Evolutionary conservation across 768 basidiomycete species (phyloP).

Genomic region (Leccinum variicolor): DNA sequence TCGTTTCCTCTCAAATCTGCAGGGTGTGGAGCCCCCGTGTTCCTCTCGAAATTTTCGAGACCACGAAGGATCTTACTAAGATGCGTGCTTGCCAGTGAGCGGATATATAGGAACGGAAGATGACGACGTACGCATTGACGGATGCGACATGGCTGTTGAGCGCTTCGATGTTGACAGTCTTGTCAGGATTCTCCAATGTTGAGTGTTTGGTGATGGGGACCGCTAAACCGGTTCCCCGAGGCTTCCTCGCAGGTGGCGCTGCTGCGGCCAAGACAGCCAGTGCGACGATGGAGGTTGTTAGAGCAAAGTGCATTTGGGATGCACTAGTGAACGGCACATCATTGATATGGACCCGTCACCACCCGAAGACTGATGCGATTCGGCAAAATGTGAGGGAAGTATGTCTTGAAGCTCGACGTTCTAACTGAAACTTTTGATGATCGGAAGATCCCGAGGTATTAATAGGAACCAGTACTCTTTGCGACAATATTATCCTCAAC

Average conservation of each 20-base stretch:
- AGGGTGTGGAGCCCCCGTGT: background rate
- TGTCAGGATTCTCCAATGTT: constrained; percentile 2
- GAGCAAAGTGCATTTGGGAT: background rate
- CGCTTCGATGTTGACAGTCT: constrained; percentile 1
- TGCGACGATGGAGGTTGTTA: background rate
- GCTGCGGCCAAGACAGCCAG: constrained; percentile 7
- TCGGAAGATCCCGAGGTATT: too few relatives aligned
- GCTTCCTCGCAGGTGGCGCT: background rate
- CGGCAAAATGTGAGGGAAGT: too few relatives aligned
- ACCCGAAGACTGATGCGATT: too few relatives aligned
- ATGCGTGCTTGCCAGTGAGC: background rate
- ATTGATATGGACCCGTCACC: too few relatives aligned
- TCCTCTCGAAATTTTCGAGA: background rate
- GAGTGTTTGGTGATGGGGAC: constrained; percentile 12
- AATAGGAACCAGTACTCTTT: too few relatives aligned
- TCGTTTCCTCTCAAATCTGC: background rate
- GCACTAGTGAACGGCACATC: too few relatives aligned
- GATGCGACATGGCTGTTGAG: constrained; percentile 1
- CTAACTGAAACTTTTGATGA: too few relatives aligned
- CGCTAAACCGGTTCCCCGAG: background rate
- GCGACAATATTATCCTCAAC: too few relatives aligned
- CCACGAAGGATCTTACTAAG: constrained; percentile 4
- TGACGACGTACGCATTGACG: constrained; percentile 5
- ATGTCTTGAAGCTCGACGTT: too few relatives aligned
- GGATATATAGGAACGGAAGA: background rate